Evolutionary conservation across 495 filamentous ascomycete genomes (phyloP), one percentile per base, ranked within the genome.

Genomic region (Penicillium chermesinum): DNA sequence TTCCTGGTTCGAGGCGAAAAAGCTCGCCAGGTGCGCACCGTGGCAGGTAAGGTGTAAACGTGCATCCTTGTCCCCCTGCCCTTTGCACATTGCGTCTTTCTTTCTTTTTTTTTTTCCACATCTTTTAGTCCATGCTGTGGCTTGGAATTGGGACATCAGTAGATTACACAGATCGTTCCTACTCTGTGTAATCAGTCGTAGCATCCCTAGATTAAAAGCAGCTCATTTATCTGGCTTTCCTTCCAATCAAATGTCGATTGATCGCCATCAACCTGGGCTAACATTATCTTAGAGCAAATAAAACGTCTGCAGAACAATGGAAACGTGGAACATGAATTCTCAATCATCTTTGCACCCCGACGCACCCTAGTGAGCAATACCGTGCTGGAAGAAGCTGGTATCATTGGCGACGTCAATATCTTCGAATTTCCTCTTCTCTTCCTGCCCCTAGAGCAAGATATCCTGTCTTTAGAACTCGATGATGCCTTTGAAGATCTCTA

Each of bases 1-100:
- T 97, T 96, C 71, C 76, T 97, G 44, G 87, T 85, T 12, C 79
- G 89, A 55, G 91, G 89, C 58, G 91, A 96, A 73, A 91, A 86
- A 61, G 80, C 86, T 50, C 83, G 76, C 55, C 84, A 91, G 55
- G 85, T 88, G 42, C 82, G 85, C 58, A 75, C 81, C 40, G 89
- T 96, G 67, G 89, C 91, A 72, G 86, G 94, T 99, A 83, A 70
- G 89, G 43, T 20, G 12, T 12, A 27, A 30, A 16, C 30, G 33
- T 9, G 13, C 79, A 43, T 43, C 49, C 19, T 39, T 30, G 30
- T 17, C 54, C 25, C 20, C 20, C 10, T n/a, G 32, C 16, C 21
- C 34, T 18, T 13, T 44, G 30, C 20, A 1, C 20, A n/a, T n/a
- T n/a, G n/a, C n/a, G n/a, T n/a, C n/a, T n/a, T n/a, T n/a, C n/a